phyloP scores from a whole-genome alignment of 2,329 filamentous ascomycete species.

The Colletotrichum sidae region DNA sequence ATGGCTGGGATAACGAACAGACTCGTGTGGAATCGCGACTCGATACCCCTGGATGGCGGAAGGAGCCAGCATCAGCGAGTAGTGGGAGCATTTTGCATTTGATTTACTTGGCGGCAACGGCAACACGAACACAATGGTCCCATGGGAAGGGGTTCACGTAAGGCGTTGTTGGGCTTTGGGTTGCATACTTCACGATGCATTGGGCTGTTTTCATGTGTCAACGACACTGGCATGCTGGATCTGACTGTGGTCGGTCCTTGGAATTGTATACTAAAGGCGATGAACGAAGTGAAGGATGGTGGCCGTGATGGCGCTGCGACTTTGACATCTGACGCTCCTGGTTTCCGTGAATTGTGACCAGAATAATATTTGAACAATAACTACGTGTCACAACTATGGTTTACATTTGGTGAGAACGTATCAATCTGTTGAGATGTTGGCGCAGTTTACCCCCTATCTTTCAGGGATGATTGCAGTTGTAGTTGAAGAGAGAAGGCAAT shows the following conservation, averaged over 20 bases:
- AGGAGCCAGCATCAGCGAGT: constrained; percentile 34
- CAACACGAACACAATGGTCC: constrained; percentile 24
- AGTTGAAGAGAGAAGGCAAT: too few relatives aligned
- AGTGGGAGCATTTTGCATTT: constrained; percentile 29
- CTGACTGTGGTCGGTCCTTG: constrained; percentile 7
- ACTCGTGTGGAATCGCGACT: constrained; percentile 26
- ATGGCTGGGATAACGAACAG: not conserved
- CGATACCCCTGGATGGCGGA: constrained; percentile 33
- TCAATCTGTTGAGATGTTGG: too few relatives aligned
- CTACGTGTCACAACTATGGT: too few relatives aligned
- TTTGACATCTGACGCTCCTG: not conserved
- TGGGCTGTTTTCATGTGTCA: constrained; percentile 4
- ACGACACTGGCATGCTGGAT: constrained; percentile 17
- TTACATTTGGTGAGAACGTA: too few relatives aligned
- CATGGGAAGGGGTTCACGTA: constrained; percentile 3
- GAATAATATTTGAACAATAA: too few relatives aligned
- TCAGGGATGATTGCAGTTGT: too few relatives aligned
- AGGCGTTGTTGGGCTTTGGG: constrained; percentile 32
- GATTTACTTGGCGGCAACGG: constrained; percentile 19
- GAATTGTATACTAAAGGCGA: constrained; percentile 25
- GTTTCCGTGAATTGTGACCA: too few relatives aligned
- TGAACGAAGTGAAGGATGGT: constrained; percentile 3
- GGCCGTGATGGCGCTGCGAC: not conserved
- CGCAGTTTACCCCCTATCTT: too few relatives aligned
- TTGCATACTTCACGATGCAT: constrained; percentile 26